These are phyloP conservation scores for Zostera marina DNA, from an alignment of 116 monocot species.

Conservation along the genomic window DNA sequence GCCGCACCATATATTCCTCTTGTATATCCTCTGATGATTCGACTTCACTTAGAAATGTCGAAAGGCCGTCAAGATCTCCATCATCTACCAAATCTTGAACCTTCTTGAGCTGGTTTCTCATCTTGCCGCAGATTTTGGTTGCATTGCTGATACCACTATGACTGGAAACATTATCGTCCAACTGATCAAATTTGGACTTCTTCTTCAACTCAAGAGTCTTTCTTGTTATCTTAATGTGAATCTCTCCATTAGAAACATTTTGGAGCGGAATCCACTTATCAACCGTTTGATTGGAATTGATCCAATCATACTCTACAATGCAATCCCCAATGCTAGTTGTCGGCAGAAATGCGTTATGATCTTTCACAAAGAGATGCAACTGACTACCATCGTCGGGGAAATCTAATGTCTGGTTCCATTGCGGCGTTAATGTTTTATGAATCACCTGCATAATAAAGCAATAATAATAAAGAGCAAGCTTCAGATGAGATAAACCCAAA, in stretches of 20 bases:
- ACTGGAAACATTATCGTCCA: too few relatives aligned
- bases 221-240: constrained; percentile 75
- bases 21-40: constrained; percentile 48
- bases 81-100: constrained; percentile 36
- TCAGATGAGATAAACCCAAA: background rate
- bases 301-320: constrained; percentile 56
- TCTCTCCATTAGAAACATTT: constrained; percentile 74
- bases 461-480: background rate
- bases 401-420: constrained; percentile 82
- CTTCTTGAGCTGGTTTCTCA: constrained; percentile 48
- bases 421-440: constrained; percentile 66
- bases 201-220: constrained; percentile 36
- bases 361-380: constrained; percentile 76
- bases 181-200: background rate
- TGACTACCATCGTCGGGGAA: constrained; percentile 66
- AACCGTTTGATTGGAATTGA: constrained; percentile 50
- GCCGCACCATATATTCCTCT: constrained; percentile 53
- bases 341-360: constrained; percentile 81
- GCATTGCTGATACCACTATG: background rate
- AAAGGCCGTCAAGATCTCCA: constrained; percentile 49
- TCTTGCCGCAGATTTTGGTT: constrained; percentile 15
- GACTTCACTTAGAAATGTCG: constrained; percentile 35
- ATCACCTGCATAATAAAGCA: constrained; percentile 29
- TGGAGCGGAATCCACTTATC: constrained; percentile 92
- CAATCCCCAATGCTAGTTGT: constrained; percentile 68